Conservation (phyloP, 2,329 filamentous ascomycete genomes). For the Tolypocladium album region DNA sequence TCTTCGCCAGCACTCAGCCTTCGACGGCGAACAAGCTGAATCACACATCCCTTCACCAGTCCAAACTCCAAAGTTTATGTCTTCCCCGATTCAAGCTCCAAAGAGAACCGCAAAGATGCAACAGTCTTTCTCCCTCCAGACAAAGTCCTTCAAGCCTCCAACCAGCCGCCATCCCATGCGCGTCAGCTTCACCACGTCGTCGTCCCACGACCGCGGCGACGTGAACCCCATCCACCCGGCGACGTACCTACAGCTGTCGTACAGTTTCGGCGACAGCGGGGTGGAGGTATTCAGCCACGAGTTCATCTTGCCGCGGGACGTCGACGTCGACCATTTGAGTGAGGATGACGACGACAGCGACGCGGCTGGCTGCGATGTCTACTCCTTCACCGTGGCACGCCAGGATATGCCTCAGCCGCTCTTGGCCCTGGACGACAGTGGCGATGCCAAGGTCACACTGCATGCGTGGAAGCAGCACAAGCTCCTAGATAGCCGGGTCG, state of each 20-base stretch:
- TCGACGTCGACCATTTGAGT: not conserved
- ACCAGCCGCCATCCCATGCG: not conserved
- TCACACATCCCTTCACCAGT: not conserved
- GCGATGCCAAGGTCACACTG: not conserved
- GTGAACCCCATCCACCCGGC: slow-evolving; percentile 4
- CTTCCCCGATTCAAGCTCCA: too few species aligned
- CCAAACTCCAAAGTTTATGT: too few species aligned
- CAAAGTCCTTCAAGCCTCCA: not conserved
- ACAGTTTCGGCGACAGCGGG: slow-evolving; percentile 1
- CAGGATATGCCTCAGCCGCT: not conserved
- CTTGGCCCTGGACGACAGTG: not conserved
- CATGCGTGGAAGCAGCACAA: slow-evolving; percentile 2
- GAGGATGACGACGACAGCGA: not conserved
- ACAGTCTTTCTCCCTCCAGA: not conserved
- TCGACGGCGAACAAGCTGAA: not conserved
- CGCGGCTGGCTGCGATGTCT: not conserved
- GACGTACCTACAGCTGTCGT: slow-evolving; percentile 6
- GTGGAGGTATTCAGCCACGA: not conserved
- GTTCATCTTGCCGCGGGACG: slow-evolving; percentile 1
- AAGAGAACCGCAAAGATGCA: not conserved
- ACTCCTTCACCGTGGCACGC: not conserved
- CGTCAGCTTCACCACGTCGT: slow-evolving; percentile 3
- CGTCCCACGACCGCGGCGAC: not conserved
- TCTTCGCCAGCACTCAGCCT: not conserved
- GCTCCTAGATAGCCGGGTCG: not conserved